A percentile compares a stretch with the other conserved stretches of the same genome.
phyloP scores from a whole-genome alignment of 208 protist species.

The Leptomonas pyrrhocoris region DNA sequence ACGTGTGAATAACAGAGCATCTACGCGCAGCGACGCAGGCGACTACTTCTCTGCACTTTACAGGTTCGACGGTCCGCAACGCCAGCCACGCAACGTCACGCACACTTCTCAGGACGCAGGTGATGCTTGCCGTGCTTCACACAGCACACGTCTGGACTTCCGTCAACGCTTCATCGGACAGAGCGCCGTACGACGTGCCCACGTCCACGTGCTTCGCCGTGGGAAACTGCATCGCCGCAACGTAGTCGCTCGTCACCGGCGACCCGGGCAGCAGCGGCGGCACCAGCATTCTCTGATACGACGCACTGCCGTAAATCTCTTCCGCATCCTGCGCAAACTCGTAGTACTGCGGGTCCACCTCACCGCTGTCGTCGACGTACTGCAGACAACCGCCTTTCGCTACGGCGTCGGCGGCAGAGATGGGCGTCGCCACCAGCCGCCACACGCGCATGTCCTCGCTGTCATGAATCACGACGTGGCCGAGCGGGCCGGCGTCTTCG shows the following conservation, averaged over 20 bases:
- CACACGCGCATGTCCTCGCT: slow-evolving; percentile 4
- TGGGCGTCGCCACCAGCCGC: background rate
- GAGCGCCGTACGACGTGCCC: background rate
- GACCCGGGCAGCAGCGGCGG: background rate
- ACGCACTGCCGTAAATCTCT: slow-evolving; percentile 5
- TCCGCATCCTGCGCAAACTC: slow-evolving; percentile 2
- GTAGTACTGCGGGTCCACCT: background rate
- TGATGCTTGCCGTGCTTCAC: background rate
- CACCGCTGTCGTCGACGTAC: background rate
- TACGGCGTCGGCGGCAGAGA: background rate
- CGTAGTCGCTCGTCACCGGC: slow-evolving; percentile 1
- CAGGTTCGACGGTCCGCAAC: too few species aligned
- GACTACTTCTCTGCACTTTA: too few species aligned
- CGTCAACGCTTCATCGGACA: slow-evolving; percentile 4
- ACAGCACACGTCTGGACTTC: background rate
- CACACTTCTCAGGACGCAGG: background rate
- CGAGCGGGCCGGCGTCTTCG: slow-evolving; percentile 10
- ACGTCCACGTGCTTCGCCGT: background rate
- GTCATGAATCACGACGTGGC: slow-evolving; percentile 14
- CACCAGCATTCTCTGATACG: slow-evolving; percentile 11
- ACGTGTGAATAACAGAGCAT: too few species aligned
- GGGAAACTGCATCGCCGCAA: background rate
- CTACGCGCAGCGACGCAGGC: too few species aligned
- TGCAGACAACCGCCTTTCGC: slow-evolving; percentile 7
- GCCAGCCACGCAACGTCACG: too few species aligned